Conservation (phyloP, 208 protist genomes). For the Phytomonas serpens region DNA sequence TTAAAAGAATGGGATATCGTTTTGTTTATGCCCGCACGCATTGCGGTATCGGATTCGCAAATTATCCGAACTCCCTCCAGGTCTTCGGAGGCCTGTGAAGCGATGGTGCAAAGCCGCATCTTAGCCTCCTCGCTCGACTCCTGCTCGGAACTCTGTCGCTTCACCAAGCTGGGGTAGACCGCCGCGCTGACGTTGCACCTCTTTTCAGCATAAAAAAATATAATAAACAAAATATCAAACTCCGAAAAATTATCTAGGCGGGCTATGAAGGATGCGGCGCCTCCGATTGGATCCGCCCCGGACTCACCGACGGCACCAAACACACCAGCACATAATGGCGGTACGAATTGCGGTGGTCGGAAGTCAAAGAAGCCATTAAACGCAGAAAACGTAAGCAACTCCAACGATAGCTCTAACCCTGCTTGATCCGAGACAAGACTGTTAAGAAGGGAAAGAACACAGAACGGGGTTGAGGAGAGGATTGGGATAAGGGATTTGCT, state of each 20-base stretch:
- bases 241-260: slow-evolving; percentile 11
- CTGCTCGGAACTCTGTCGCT: slow-evolving; percentile 8
- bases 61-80: slow-evolving; percentile 24
- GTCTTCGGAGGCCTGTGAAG: slow-evolving; percentile 15
- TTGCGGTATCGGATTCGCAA: slow-evolving; percentile 11
- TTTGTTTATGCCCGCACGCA: background rate
- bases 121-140: slow-evolving; percentile 23
- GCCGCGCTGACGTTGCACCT: slow-evolving; percentile 20
- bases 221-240: slow-evolving; percentile 30
- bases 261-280: background rate
- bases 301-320: slow-evolving; percentile 38
- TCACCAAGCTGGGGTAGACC: slow-evolving; percentile 30
- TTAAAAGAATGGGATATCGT: slow-evolving; percentile 9
- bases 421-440: slow-evolving; percentile 22
- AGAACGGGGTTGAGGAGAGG: slow-evolving; percentile 25
- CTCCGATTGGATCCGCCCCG: slow-evolving; percentile 12
- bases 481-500: slow-evolving; percentile 26
- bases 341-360: slow-evolving; percentile 19
- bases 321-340: slow-evolving; percentile 19
- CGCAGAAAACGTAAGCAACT: slow-evolving; percentile 22
- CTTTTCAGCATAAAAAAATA: slow-evolving; percentile 27
- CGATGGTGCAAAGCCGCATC: slow-evolving; percentile 28
- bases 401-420: slow-evolving; percentile 18
- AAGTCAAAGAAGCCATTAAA: slow-evolving; percentile 52
- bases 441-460: slow-evolving; percentile 37